Conservation (phyloP, 768 basidiomycete genomes). For the Lentinula sp. region DNA sequence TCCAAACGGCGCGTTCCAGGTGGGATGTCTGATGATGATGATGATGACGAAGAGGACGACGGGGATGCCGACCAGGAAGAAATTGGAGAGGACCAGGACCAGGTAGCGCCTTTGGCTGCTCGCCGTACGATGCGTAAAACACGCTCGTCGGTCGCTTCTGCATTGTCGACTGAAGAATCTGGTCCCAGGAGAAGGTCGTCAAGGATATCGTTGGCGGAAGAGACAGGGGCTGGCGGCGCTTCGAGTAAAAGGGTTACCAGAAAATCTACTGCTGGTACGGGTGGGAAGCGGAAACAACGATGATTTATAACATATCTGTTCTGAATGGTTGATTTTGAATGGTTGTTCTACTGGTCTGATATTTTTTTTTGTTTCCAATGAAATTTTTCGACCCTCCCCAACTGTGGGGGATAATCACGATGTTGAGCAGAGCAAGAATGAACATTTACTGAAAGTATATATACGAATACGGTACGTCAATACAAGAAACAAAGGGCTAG, state of each 20-base stretch:
- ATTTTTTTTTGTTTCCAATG: too few relatives aligned
- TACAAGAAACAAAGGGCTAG: background rate
- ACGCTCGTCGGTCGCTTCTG: background rate
- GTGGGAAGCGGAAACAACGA: background rate
- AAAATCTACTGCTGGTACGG: background rate
- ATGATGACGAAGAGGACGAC: background rate
- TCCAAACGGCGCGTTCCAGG: conserved; percentile 1
- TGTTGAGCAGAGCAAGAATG: too few relatives aligned
- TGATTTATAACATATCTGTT: background rate
- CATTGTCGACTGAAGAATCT: background rate
- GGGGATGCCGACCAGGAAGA: background rate
- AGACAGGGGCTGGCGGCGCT: background rate
- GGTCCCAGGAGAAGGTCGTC: conserved; percentile 3
- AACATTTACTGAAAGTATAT: too few relatives aligned
- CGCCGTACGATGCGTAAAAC: background rate
- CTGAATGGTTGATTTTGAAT: too few relatives aligned
- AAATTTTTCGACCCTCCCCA: too few relatives aligned
- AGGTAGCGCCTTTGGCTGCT: background rate
- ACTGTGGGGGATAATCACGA: too few relatives aligned
- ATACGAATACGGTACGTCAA: too few relatives aligned
- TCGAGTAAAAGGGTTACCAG: background rate
- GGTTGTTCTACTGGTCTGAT: too few relatives aligned
- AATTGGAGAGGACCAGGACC: background rate
- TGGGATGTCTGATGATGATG: conserved; percentile 4
- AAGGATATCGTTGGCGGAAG: background rate